Percentiles rank a stretch among this genome's conserved stretches.
These are phyloP conservation scores for Tephrocybe rancida DNA, from an alignment of 768 basidiomycete genomes.

Conservation along the genomic window DNA sequence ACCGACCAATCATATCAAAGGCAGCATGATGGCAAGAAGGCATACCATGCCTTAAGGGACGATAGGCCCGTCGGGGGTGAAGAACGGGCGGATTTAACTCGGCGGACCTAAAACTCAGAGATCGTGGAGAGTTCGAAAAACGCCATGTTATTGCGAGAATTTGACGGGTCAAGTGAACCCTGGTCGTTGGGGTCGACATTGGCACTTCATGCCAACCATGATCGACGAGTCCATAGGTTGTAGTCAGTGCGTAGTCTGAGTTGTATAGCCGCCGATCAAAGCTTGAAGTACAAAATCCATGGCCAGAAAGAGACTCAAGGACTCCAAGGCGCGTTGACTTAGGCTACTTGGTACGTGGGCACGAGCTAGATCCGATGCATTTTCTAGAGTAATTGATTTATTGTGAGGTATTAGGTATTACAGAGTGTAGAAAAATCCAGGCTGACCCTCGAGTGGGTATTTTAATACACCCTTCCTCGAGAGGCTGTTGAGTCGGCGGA, in stretches of 20 bases:
- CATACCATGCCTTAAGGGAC: neutral
- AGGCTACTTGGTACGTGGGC: neutral
- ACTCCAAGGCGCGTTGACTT: neutral
- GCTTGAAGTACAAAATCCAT: neutral
- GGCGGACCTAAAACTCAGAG: neutral
- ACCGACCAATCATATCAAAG: neutral
- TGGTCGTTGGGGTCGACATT: no score
- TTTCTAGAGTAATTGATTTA: neutral
- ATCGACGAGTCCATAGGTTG: no score
- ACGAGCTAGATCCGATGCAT: neutral
- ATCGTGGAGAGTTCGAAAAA: no score
- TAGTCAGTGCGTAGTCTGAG: no score
- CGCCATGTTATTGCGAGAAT: no score
- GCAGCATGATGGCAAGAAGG: neutral
- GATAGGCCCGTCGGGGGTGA: neutral
- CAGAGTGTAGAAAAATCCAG: conserved; percentile 40
- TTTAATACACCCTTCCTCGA: conserved; percentile 33
- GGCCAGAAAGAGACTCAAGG: neutral
- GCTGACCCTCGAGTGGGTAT: conserved; percentile 35
- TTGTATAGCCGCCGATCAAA: no score
- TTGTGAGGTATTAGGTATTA: conserved; percentile 16
- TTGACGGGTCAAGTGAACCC: no score
- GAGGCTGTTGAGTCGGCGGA: conserved; percentile 37
- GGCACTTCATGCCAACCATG: no score
- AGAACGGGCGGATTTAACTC: conserved; percentile 12